phyloP scores from a whole-genome alignment of 495 filamentous ascomycete species.

The Neurospora sp. region DNA sequence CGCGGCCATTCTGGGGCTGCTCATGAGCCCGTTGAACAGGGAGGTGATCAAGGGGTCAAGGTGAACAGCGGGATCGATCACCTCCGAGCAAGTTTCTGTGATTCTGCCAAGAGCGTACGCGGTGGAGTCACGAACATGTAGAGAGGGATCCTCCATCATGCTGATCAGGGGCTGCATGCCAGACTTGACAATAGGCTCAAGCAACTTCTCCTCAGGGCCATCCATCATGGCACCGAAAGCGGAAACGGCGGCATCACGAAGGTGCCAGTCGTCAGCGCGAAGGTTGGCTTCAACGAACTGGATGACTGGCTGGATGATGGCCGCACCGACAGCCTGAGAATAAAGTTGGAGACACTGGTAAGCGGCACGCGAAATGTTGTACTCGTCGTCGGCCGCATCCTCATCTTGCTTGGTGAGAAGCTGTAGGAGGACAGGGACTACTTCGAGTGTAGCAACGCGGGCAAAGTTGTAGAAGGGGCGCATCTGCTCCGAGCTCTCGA shows the following conservation, averaged over 20 bases:
- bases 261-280: constrained; percentile 82
- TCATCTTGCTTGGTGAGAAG: constrained; percentile 95
- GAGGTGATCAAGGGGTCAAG: constrained; percentile 73
- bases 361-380: constrained; percentile 88
- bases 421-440: constrained; percentile 80
- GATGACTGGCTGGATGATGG: constrained; percentile 75
- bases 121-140: constrained; percentile 93
- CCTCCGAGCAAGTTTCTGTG: constrained; percentile 78
- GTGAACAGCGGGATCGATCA: constrained; percentile 75
- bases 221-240: constrained; percentile 99
- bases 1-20: constrained; percentile 90
- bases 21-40: constrained; percentile 83
- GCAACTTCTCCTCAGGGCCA: constrained; percentile 77
- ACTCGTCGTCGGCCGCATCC: constrained; percentile 92
- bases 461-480: constrained; percentile 89
- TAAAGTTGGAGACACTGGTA: constrained; percentile 97
- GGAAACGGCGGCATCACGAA: constrained; percentile 87
- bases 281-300: constrained; percentile 86
- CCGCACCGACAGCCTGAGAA: constrained; percentile 73
- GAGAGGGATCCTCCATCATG: constrained; percentile 89
- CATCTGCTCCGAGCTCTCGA: constrained; percentile 65
- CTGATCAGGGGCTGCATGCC: constrained; percentile 78
- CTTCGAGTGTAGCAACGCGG: constrained; percentile 78
- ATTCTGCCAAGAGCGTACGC: constrained; percentile 94
- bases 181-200: constrained; percentile 90